These are phyloP conservation scores for Mycena haematopus DNA, from an alignment of 768 basidiomycete species.

Conservation along the genomic window DNA sequence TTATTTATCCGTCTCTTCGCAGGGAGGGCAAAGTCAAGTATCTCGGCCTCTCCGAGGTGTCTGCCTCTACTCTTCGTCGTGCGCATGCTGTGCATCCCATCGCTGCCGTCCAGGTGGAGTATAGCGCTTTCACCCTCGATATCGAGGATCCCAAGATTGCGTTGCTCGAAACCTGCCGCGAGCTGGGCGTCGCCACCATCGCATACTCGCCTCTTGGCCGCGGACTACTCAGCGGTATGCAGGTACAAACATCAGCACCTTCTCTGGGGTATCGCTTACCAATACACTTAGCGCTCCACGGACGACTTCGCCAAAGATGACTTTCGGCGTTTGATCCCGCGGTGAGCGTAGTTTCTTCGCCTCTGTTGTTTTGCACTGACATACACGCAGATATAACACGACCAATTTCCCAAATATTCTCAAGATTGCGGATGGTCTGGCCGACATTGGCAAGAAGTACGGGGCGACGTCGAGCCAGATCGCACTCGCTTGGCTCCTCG, in stretches of 20 bases:
- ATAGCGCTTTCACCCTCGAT: conserved; percentile 55
- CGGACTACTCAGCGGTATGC: conserved; percentile 56
- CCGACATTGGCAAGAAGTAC: conserved; percentile 41
- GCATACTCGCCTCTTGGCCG: conserved; percentile 61
- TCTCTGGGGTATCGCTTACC: neutral
- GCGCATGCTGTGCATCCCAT: conserved; percentile 59
- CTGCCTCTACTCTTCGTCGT: conserved; percentile 52
- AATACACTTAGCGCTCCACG: conserved; percentile 35
- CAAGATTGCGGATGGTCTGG: conserved; percentile 41
- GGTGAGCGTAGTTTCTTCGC: conserved; percentile 11
- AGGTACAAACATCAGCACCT: conserved; percentile 40
- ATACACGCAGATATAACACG: conserved; percentile 30
- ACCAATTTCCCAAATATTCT: conserved; percentile 53
- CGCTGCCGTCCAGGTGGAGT: conserved; percentile 56
- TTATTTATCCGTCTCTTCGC: conserved; percentile 15
- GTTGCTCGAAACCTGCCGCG: conserved; percentile 50
- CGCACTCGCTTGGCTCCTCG: conserved; percentile 28
- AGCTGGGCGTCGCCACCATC: conserved; percentile 55
- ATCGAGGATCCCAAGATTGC: conserved; percentile 51
- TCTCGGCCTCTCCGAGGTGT: conserved; percentile 61
- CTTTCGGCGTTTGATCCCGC: conserved; percentile 36
- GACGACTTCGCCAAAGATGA: conserved; percentile 41
- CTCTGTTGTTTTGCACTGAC: neutral
- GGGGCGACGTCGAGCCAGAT: conserved; percentile 22
- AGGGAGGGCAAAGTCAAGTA: conserved; percentile 53